Base-by-base conservation (phyloP, 768 basidiomycete species). In the Chalciporus sphaerocephalus region DNA sequence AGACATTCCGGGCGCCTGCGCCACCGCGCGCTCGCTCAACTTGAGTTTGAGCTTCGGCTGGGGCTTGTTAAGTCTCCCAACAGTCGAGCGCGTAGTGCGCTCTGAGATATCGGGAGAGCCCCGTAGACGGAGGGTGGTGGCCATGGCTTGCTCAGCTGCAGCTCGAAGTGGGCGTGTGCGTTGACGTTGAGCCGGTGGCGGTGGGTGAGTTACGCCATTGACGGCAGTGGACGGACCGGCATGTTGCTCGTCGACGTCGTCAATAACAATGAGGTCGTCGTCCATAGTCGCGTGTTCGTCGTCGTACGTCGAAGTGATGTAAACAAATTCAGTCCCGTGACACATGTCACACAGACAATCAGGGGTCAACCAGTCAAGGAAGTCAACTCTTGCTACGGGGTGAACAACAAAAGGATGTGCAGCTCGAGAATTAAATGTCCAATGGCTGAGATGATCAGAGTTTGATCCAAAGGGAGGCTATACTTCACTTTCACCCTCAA, bases 41-140 rank as follows among this genome's bases (percentile, higher is more conserved):
- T 92, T 92, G 41, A 93, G 79, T 63, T 92, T 93, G 27, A 93
- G 76, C 64, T 91, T 93, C 6, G 90, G 87, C 54, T 80, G 79
- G 0, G 69, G 68, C 24, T 58, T 58, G 46, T 75, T 79, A 11
- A 68, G 55, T 44, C 73, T 75, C 41, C 68, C 62, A 21, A 70
- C 65, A 8, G 78, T 64, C n/a, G 79, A 80, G 32, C 85, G 79
- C 20, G 79, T 85, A 3, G 76, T 66, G 22, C 80, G 76, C 32
- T 83, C 83, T 24, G 51, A 33, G 9, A 52, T 45, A 32, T 67
- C 64, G 13, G 55, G 56, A 4, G 64, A 64, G 11, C 55, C 52
- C 12, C 64, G 58, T 9, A 68, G 47, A 16, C 64, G 65, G 27
- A 66, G 58, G 24, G 64, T 53, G 43, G 66, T 61, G 16, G 69